Evolutionary conservation across 768 basidiomycete species (phyloP), one percentile per base, ranked within the genome.

Genomic region (Xerocomus brunneocitrinus): DNA sequence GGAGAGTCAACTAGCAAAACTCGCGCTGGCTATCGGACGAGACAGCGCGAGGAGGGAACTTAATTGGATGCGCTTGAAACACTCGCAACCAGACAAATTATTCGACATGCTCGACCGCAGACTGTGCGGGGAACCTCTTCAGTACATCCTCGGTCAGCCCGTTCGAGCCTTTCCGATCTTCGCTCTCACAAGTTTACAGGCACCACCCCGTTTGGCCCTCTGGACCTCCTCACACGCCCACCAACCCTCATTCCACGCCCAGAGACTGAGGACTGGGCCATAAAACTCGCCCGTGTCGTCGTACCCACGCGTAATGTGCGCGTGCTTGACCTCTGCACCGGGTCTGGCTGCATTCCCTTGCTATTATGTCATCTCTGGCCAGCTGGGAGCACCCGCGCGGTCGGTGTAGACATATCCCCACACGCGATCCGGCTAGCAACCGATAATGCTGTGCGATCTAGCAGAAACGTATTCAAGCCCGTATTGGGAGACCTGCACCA

Each of bases 181-280:
- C 28, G 53, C 46, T 19, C 14, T 31, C 10, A 45, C 2, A 3
- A 8, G 1, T 6, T 8, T 19, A 27, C 39, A 68, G 91, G 89
- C n/a, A 84, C 81, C 30, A 87, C 90, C 63, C 91, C 92, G 0
- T 97, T 98, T 70, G 92, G 93, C 8, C 82, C 87, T 5, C 81
- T 98, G 44, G 76, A 81, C 61, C 78, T 98, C 62, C 73, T 83
- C 54, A 75, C 78, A 9, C 81, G 89, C 16, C 75, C 87, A 3
- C 95, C 95, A 1, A 84, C 86, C 16, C 83, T 98, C 58, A 98
- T 98, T 40, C 95, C 95, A 12, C 87, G 95, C 13, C 90, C 94
- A 41, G 95, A 99, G 70, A 99, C 95, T 0, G 92, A 97, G 64
- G 71, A 91, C 58, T 91, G 89, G 88, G 75, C 85, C 7, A 67